Base-by-base conservation (phyloP, 345 rosid species). In the Boechera retrofracta region DNA sequence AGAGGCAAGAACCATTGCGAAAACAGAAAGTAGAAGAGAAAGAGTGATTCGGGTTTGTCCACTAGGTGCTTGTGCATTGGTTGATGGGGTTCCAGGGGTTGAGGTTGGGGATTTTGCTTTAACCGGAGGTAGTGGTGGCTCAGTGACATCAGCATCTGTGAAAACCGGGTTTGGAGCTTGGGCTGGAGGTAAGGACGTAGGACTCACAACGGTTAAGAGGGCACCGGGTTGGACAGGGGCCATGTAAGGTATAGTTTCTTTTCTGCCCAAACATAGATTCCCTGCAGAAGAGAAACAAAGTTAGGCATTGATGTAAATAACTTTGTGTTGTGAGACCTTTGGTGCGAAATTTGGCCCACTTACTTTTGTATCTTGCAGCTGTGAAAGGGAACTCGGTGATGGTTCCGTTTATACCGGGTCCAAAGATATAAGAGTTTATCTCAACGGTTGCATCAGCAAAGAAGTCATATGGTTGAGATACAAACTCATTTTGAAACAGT, bases 391-490 rank as follows among this genome's bases (percentile, higher is more conserved):
- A 95, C n/a, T 86, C 97, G 11, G 98, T 95, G 83, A 95, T 61
- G 75, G 94, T 82, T 39, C 98, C 98, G 21, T 75, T 70, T 4
- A 95, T 55, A 47, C 67, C 51, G 15, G 58, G 67, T 61, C 77
- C 86, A 16, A 0, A 0, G 13, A 73, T 49, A 64, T 26, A 82
- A 21, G 89, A 45, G 84, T 92, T 92, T 55, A 95, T 67, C 87
- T 95, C 97, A 64, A 85, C 91, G 24, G 87, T 90, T 45, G 96
- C 70, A 56, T 95, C 98, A 24, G 91, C 73, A 82, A 88, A 91
- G 87, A 87, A 91, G 78, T 95, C 99, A 90, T 86, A 95, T 28
- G 94, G 83, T 75, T 92, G 98, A 77, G 99, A 91, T 24, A 83
- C 71, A 77, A 91, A 95, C 84, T 95, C 99, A 53, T 95, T 95